These are phyloP conservation scores for Choanephora cucurbitarum DNA, from an alignment of 371 early-diverging fungal genomes.

Conservation along the genomic window DNA sequence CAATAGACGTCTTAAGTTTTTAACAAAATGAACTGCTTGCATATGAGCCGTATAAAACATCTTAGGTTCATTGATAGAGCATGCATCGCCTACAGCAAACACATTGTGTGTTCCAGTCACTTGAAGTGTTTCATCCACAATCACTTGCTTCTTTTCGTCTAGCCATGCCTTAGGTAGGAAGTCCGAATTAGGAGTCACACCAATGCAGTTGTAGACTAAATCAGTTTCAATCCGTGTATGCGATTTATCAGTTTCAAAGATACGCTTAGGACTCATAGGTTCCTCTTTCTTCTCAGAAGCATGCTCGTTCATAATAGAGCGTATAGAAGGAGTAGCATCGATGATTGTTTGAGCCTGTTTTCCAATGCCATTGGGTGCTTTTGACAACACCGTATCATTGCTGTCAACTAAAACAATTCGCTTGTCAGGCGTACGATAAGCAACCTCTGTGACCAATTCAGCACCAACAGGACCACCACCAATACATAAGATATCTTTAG, in stretches of 20 bases:
- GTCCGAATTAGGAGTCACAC: conserved; percentile 33
- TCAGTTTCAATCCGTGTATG: conserved; percentile 24
- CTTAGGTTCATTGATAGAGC: conserved; percentile 37
- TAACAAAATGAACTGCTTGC: conserved; percentile 40
- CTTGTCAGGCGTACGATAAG: conserved; percentile 41
- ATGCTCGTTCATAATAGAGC: conserved; percentile 26
- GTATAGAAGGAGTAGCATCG: conserved; percentile 10
- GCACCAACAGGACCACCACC: conserved; percentile 61
- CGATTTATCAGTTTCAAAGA: conserved; percentile 34
- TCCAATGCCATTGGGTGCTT: conserved; percentile 25
- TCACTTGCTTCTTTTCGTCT: conserved; percentile 28
- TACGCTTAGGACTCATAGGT: not conserved
- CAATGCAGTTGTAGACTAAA: conserved; percentile 34
- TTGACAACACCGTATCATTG: conserved; percentile 16
- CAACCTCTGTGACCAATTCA: conserved; percentile 55
- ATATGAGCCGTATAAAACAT: conserved; percentile 47
- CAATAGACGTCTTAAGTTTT: conserved; percentile 18
- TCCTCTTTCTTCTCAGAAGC: conserved; percentile 14
- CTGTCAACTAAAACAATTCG: conserved; percentile 44
- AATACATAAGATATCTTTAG: conserved; percentile 49
- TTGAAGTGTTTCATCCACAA: conserved; percentile 28
- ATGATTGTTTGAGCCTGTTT: conserved; percentile 26
- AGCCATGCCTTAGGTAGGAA: conserved; percentile 31
- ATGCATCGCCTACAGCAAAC: conserved; percentile 42
- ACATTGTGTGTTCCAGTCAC: conserved; percentile 23